Evolutionary conservation across 202 grass and related monocot species (phyloP), one percentile per base, ranked within the genome.

Genomic region (Eragrostis tef): DNA sequence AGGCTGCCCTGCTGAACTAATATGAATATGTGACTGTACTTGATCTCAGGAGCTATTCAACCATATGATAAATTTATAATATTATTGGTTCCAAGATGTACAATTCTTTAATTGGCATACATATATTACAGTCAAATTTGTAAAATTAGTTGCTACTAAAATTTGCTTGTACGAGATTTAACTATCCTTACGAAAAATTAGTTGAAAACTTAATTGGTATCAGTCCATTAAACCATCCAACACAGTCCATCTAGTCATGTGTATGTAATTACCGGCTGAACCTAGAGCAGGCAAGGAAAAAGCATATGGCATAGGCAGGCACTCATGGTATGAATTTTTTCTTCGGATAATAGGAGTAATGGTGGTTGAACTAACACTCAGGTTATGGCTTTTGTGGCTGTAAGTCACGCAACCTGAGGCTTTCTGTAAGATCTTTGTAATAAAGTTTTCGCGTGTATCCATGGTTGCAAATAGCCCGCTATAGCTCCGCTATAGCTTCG

Each of bases 401-500:
- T 11, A 27, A 24, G 3, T 61, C 2, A 12, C 21, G 12, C 9
- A 2, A 10, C 9, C 11, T 61, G 1, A 61, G 58, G 24, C 22
- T 61, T 1, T 25, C 24, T 12, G 4, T 61, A 26, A 27, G 22
- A 61, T 61, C 22, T 60, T 27, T 5, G 6, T 27, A 13, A 13
- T 60, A 22, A 3, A 24, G 6, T 60, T 26, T 60, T 60, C 4
- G 11, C 20, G 2, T 58, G 19, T 57, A 21, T 57, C 21, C 75
- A 11, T n/a, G n/a, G n/a, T 80, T 45, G 0, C 78, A 66, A 72
- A 64, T 43, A 16, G 46, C 71, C 53, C 49, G 36, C 47, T 19
- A 31, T 75, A n/a, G 44, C 15, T 47, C 67, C 43, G 24, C 47
- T 70, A 53, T 63, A 13, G 41, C 9, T 44, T 80, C 19, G 21